Base-by-base conservation (phyloP, 106 monocot genomes). In the Apostasia shenzhenica region DNA sequence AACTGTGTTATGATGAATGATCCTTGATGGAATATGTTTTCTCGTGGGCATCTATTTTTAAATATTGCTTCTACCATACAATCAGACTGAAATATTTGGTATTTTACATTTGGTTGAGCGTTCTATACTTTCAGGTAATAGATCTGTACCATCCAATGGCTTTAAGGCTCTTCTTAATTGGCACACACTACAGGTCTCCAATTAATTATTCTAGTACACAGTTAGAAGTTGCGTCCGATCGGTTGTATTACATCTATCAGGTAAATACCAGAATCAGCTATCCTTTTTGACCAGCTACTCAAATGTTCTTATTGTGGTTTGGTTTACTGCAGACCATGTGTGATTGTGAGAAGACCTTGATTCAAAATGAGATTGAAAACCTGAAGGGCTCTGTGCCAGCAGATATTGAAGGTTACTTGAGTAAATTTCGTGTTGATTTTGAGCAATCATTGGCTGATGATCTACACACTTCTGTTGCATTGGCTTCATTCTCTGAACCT, bases 181-280 rank as follows among this genome's bases (percentile, higher is more conserved):
- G 92, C 47, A 92, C 92, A 63, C 92, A 97, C 72, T 97, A 97
- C 59, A 67, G 87, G 39, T 92, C 92, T 39, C 82, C 92, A 26
- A 81, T 97, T 46, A 97, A 81, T 68, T 88, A 97, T 73, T 83
- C 89, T 26, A 80, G 77, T 75, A 74, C 76, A 42, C 92, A 89
- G 45, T 79, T 97, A 39, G 86, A 92, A 71, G 78, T 49, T 59
- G 89, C 97, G 58, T 97, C 97, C 8, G 97, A 97, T 55, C 86
- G 97, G 45, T 70, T 89, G 54, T 97, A 77, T 63, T 97, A 97
- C 74, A 92, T 92, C 64, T 89, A 89, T 75, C 92, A 97, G 97
- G 97, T 97, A 80, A 5, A 14, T 0, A 39, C 64, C n/a, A 41
- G 48, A 3, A 8, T 5, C 4, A 50, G 50, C 8, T 50, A 8